Conservation (phyloP, 768 basidiomycete genomes). For the Brasilioporus rufonigricans region DNA sequence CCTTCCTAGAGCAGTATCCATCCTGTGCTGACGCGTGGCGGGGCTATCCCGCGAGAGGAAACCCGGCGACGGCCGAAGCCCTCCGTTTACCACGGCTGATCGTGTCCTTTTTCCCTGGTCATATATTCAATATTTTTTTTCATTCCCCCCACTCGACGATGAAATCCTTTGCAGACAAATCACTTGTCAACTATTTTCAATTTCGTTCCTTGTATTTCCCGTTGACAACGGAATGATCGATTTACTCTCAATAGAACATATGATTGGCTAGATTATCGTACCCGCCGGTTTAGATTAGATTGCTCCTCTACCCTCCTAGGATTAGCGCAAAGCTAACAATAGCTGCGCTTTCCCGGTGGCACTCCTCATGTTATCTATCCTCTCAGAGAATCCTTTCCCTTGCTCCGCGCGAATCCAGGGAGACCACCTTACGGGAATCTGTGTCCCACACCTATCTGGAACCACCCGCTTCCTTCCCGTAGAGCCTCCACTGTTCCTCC, state of each 20-base stretch:
- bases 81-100: slow-evolving; percentile 8
- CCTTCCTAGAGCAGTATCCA: too few species aligned
- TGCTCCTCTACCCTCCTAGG: not conserved
- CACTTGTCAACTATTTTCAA: too few species aligned
- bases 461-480: not conserved
- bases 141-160: not conserved
- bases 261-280: slow-evolving; percentile 8
- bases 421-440: slow-evolving; percentile 4
- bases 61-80: not conserved
- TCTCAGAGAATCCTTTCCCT: slow-evolving; percentile 18
- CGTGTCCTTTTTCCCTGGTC: not conserved
- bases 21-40: slow-evolving; percentile 10
- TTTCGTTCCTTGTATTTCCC: too few species aligned
- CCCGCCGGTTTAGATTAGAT: slow-evolving; percentile 21
- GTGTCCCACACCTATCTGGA: slow-evolving; percentile 2
- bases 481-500: slow-evolving; percentile 1
- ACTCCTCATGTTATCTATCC: slow-evolving; percentile 8
- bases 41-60: not conserved
- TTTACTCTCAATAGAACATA: not conserved
- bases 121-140: not conserved
- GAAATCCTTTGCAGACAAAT: too few species aligned
- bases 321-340: slow-evolving; percentile 14
- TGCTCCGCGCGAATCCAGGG: slow-evolving; percentile 13
- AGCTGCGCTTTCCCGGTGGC: slow-evolving; percentile 5
- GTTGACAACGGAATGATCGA: too few species aligned